Percentiles rank a stretch among this genome's conserved stretches.
phyloP scores from a whole-genome alignment of 148 eudicot species.

The Fagopyrum esculentum region DNA sequence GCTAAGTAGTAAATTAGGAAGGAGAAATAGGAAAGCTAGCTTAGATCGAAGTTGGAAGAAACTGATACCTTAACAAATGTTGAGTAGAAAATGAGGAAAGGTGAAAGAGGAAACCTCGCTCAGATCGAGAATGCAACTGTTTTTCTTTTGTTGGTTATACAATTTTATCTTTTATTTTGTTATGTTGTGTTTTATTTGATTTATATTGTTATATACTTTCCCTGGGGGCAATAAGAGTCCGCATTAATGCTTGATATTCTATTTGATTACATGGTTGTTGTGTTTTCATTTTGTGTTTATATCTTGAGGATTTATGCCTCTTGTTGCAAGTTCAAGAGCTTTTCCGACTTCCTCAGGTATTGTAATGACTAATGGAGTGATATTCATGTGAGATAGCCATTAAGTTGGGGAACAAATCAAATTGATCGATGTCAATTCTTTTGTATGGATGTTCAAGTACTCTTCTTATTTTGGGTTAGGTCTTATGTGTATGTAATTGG shows the following conservation, averaged over 20 bases:
- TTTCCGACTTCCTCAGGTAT: background rate
- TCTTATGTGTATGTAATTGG: background rate
- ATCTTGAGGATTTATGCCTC: background rate
- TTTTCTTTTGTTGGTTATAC: too few relatives aligned
- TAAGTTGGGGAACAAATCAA: background rate
- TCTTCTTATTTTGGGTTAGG: background rate
- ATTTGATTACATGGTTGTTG: background rate
- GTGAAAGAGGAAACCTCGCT: too few relatives aligned
- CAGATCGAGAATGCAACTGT: too few relatives aligned
- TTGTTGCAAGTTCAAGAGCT: background rate
- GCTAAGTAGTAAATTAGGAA: too few relatives aligned
- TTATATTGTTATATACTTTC: too few relatives aligned
- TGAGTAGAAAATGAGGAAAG: too few relatives aligned
- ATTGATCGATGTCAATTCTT: background rate
- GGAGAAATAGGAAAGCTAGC: too few relatives aligned
- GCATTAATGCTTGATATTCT: background rate
- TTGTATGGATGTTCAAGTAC: background rate
- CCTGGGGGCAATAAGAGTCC: background rate
- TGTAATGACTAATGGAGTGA: background rate
- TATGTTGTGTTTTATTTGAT: too few relatives aligned
- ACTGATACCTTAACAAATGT: too few relatives aligned
- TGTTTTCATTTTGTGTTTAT: background rate
- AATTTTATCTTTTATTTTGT: too few relatives aligned
- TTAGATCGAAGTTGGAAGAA: too few relatives aligned
- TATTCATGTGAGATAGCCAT: background rate